Evolutionary conservation across 768 basidiomycete genomes (phyloP), one percentile per base, ranked within the genome.

Genomic region (Tephrocybe sp.): DNA sequence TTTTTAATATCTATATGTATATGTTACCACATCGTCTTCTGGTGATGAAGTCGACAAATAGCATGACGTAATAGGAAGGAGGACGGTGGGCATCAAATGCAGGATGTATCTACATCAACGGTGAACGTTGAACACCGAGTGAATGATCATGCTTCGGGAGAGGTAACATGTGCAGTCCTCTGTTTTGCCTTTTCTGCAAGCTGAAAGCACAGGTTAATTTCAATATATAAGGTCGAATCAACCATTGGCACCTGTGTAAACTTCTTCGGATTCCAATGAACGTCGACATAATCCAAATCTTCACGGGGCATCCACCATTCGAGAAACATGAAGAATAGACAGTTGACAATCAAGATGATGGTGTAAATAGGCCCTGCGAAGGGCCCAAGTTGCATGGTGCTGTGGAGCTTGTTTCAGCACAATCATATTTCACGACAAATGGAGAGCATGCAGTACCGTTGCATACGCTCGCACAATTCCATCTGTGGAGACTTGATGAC

Each of bases 351-450:
- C 34, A 97, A 70, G 32, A 98, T 98, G 55, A 87, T 82, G 8
- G 89, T 85, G 60, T 92, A 89, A 36, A 98, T 97, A 1, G 83
- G 82, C 0, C 97, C 97, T 8, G 84, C 90, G 38, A 92, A 84
- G 0, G 78, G 79, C 0, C 89, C 97, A 7, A 91, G 71, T 42
- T 77, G 74, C 77, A 90, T 82, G 27, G 89, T 96, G 60, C 84
- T 89, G 59, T 36, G 19, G 47, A 30, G 40, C 16, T n/a, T 39
- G 21, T 32, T 32, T 26, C 35, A 52, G 18, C 18, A 24, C 25
- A 19, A 38, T 5, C 22, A 31, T 24, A 41, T 6, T 28, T 24
- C n/a, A n/a, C n/a, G n/a, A 27, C 44, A 18, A 44, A 28, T 26
- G 16, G 43, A 36, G 26, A 22, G 15, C 16, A 35, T 5, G 3